Base-by-base conservation (phyloP, 1,284 basidiomycete species). In the Ganoderma sinense region DNA sequence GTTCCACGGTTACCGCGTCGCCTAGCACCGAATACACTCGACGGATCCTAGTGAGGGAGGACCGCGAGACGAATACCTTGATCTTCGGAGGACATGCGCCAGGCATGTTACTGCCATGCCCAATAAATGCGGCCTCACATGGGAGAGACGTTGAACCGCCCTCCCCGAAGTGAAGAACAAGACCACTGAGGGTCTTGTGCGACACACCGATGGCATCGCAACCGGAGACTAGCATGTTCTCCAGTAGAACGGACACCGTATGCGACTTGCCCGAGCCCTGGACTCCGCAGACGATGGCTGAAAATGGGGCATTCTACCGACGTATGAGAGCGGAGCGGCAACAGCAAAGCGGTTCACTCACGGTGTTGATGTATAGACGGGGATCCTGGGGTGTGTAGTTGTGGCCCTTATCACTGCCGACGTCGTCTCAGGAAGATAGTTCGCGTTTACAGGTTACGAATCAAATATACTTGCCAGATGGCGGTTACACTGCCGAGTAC, bases 251-350 rank as follows among this genome's bases (percentile, higher is more conserved):
- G 0, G 90, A 87, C 0, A 92, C 86, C 0, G 89, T 92, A 64
- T 93, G 91, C 0, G 90, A 91, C 75, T 93, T 93, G 20, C 91
- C 91, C 0, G 90, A 89, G 0, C 91, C 88, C 84, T 80, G 78
- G 6, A 81, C 76, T 7, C 78, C 79, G 62, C 76, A 81, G 31
- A 80, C 80, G 18, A 80, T 69, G 2, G 79, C 78, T 7, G 81
- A 82, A 67, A 82, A 79, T 0, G 82, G 81, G 0, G 81, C 78
- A 48, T 83, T 82, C 82, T 82, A 64, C 4, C 36, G 20, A 56
- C n/a, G 67, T 33, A 33, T 59, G 36, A 64, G 45, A 31, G 53
- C 40, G 13, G 40, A 33, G 7, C 13, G 20, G 18, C 56, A 48
- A 14, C n/a, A 6, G n/a, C n/a, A 29, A 39, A 23, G 43, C 55